A percentile compares a stretch with the other conserved stretches of the same genome.
These are phyloP conservation scores for Neurospora tetraspora DNA, from an alignment of 495 filamentous ascomycete species.

Conservation along the genomic window DNA sequence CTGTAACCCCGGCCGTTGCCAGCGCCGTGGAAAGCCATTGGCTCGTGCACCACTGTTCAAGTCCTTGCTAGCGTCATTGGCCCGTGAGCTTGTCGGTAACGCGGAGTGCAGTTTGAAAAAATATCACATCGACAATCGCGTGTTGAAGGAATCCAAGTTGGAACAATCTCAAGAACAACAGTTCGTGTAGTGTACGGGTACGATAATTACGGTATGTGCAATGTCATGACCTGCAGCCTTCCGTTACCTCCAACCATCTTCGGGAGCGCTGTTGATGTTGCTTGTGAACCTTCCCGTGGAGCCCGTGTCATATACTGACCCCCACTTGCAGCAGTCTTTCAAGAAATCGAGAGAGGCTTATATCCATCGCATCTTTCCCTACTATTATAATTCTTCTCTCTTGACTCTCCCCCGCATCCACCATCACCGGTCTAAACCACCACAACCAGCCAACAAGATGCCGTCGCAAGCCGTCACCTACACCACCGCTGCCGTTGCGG, in stretches of 20 bases:
- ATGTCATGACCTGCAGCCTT: background rate
- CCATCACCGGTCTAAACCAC: slow-evolving; percentile 1
- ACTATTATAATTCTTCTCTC: background rate
- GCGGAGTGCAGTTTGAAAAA: slow-evolving; percentile 1
- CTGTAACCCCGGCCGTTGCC: background rate
- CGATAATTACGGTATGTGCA: background rate
- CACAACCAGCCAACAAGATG: slow-evolving; percentile 15
- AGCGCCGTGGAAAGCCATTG: background rate
- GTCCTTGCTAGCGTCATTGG: slow-evolving; percentile 10
- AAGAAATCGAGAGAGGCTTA: background rate
- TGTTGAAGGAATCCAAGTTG: background rate
- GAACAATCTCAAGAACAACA: background rate
- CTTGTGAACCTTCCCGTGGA: background rate
- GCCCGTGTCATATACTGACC: background rate
- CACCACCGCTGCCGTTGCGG: slow-evolving; percentile 62
- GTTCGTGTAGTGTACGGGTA: background rate
- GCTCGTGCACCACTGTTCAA: background rate
- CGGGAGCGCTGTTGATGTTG: background rate
- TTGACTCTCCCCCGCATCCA: background rate
- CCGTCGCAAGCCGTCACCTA: slow-evolving; percentile 60
- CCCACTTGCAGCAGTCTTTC: background rate
- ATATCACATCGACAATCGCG: background rate
- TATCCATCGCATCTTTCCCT: too few relatives aligned
- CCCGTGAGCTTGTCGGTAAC: slow-evolving; percentile 1
- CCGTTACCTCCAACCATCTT: background rate